Base-by-base conservation (phyloP, 192 early-diverging fungal species). In the Chytriomyces sp. region DNA sequence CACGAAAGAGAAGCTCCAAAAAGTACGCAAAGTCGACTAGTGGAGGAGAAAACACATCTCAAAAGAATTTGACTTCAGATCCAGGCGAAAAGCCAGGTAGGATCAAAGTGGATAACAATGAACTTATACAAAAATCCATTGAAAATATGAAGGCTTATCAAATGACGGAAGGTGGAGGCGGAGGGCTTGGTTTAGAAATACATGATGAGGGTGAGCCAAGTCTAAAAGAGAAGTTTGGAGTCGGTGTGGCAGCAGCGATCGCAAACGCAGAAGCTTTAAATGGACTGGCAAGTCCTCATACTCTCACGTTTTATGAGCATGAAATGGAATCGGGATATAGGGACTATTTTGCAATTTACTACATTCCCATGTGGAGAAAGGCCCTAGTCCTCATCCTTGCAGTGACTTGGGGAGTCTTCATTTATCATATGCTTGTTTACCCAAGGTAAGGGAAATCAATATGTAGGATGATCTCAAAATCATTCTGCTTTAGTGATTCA, bases 371-470 rank as follows among this genome's bases (percentile, higher is more conserved):
- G 64, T 66, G 64, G 64, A 44, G 64, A 30, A 22, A 41, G n/a
- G 64, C 37, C 0, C 44, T 66, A 14, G 17, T 26, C 0, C 1
- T 66, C 19, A 40, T 41, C 12, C 64, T 66, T 19, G 22, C 8
- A 44, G n/a, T 66, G 17, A 44, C 40, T 1, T n/a, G 37, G 17
- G 41, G 36, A 6, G 14, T 66, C 26, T 66, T 52, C 41, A n/a
- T 66, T 22, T 66, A 66, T 31, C 64, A 66, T 44, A 66, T 66
- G 64, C 36, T 52, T 26, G 41, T 66, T 52, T 66, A 66, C 44
- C 64, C 64, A 10, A n/a, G 8, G 17, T 31, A 62, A 37, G 8
- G 33, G 7, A 14, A 62, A 12, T 12, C 14, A 14, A 38, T 36
- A 31, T 8, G 10, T 14, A 5, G 8, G 8, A 8, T 62, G 5